phyloP scores from a whole-genome alignment of 2,329 filamentous ascomycete genomes.

The Harringtonia aguacate region DNA sequence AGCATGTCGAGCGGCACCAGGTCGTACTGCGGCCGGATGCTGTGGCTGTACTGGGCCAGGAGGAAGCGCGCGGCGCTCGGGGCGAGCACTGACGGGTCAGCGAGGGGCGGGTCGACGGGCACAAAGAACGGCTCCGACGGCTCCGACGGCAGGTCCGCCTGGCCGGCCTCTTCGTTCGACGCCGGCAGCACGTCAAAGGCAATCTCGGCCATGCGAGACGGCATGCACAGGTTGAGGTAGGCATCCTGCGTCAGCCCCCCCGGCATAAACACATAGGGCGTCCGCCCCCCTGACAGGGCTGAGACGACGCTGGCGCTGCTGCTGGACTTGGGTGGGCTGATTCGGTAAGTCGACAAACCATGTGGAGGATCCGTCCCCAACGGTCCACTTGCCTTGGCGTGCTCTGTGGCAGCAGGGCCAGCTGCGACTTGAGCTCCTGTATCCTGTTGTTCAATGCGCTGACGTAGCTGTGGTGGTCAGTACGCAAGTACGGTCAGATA shows the following conservation, averaged over 20 bases:
- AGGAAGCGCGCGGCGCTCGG: conserved; percentile 1
- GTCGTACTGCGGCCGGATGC: conserved; percentile 2
- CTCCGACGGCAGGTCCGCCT: too few relatives aligned
- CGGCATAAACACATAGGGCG: background rate
- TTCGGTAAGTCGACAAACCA: too few relatives aligned
- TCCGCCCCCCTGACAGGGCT: too few relatives aligned
- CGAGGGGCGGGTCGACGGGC: too few relatives aligned
- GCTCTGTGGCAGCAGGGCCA: background rate
- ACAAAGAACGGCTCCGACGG: too few relatives aligned
- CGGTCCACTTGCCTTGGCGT: background rate
- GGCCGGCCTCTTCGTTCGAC: background rate
- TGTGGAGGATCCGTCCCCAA: too few relatives aligned
- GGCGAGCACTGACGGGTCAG: background rate
- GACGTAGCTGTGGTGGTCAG: conserved; percentile 1
- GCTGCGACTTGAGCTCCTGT: conserved; percentile 1
- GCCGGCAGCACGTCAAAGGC: background rate
- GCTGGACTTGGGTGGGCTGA: too few relatives aligned
- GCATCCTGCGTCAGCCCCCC: background rate
- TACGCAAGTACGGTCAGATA: too few relatives aligned
- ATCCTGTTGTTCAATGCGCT: conserved; percentile 1
- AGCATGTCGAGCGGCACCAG: background rate
- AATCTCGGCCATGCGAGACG: background rate
- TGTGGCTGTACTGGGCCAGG: background rate
- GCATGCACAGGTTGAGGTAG: background rate
- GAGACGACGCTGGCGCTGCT: too few relatives aligned